Evolutionary conservation across 2,329 filamentous ascomycete genomes (phyloP), one percentile per base, ranked within the genome.

Genomic region (Trichoderma endophyticum): DNA sequence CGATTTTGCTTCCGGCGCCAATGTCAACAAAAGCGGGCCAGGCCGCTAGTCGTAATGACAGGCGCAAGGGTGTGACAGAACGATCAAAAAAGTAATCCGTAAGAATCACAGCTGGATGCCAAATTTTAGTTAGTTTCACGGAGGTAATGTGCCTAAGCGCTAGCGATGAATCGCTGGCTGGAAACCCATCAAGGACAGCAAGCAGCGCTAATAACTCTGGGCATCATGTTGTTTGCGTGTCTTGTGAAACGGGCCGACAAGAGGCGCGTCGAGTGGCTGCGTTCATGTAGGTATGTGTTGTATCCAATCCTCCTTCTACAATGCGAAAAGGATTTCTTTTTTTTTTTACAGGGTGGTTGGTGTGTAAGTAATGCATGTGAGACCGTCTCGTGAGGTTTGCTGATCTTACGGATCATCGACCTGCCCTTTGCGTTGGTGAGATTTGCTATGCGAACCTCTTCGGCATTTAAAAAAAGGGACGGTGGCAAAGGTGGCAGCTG

Each of bases 351-450:
- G 6, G 48, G 18, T 34, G 11, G 34, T 63, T 63, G 36, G 60
- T 26, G 32, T 67, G 51, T 6, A 57, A 21, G 30, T 6, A 39
- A 57, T 57, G 18, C 61, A 57, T 24, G 30, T 26, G 66, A 60
- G 54, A 11, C 28, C 14, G 56, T 32, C 36, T 26, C 28, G 56
- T 34, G 18, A 68, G 30, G 57, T 26, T 24, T 24, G 26, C 56
- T 43, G 28, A 34, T 48, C 66, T 69, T 48, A 69, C 66, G 6
- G 18, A 21, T 69, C 65, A 69, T 51, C 36, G 36, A 69, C 66
- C 66, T 69, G 66, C 66, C 66, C n/a, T n/a, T 61, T 69, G n/a
- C n/a, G n/a, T 48, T 24, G 28, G n/a, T 60, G 39, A 51, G 66
- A 61, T 43, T 39, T 57, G 32, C 15, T 36, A 26, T 24, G 28